Evolutionary conservation across 345 rosid species (phyloP).

Genomic region (Chamaenerion angustifolium): DNA sequence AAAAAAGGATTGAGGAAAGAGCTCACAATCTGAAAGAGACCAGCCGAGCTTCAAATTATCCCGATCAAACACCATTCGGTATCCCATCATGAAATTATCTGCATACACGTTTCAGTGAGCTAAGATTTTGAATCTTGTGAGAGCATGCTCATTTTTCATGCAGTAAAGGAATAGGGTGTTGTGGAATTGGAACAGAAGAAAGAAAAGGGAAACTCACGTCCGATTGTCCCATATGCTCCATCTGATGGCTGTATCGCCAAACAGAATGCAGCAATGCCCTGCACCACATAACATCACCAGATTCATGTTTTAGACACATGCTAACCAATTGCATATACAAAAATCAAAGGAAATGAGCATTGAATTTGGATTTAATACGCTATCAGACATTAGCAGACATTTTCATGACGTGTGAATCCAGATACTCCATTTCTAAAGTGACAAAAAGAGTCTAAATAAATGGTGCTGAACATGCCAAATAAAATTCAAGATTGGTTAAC

Average conservation of each 20-base stretch:
- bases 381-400: too few relatives aligned
- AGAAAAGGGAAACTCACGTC: conserved; percentile 36
- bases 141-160: background rate
- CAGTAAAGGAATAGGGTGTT: background rate
- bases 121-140: background rate
- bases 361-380: too few relatives aligned
- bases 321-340: background rate
- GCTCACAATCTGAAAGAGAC: conserved; percentile 75
- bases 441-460: too few relatives aligned
- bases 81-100: conserved; percentile 83
- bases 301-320: background rate
- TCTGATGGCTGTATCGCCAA: conserved; percentile 55
- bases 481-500: too few relatives aligned
- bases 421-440: too few relatives aligned
- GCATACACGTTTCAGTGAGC: conserved; percentile 11
- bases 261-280: conserved; percentile 36
- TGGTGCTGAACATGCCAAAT: too few relatives aligned
- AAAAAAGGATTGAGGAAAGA: background rate
- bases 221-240: conserved; percentile 47
- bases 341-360: too few relatives aligned
- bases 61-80: conserved; percentile 65
- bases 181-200: conserved; percentile 1
- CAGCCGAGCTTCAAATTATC: conserved; percentile 74
- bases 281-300: conserved; percentile 1
- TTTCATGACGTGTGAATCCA: too few relatives aligned